Evolutionary conservation across 2,329 filamentous ascomycete genomes (phyloP).

Genomic region (Chalaropsis ovoidea): DNA sequence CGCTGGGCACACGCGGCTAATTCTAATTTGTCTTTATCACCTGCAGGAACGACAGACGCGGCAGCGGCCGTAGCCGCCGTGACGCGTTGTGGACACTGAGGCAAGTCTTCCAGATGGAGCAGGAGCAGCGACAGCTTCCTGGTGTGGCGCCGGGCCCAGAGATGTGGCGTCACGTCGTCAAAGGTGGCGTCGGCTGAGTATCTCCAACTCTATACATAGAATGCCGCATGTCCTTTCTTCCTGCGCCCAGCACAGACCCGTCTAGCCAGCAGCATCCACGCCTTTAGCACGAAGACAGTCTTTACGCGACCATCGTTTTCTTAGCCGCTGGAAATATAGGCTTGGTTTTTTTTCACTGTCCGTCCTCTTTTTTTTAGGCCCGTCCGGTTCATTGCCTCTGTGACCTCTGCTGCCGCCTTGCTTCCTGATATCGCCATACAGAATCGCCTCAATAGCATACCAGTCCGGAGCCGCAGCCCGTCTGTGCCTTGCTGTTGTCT

Average conservation of each 20-base stretch:
- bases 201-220: background rate
- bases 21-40: background rate
- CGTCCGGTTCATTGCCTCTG: background rate
- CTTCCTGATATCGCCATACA: background rate
- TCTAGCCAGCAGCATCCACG: background rate
- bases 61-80: conserved; percentile 13
- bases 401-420: background rate
- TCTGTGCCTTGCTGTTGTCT: background rate
- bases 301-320: background rate
- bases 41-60: conserved; percentile 12
- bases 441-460: background rate
- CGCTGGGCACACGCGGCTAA: background rate
- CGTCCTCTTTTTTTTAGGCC: background rate
- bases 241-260: background rate
- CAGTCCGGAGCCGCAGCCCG: background rate
- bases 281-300: too few species aligned
- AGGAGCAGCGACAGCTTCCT: background rate
- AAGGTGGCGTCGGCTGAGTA: background rate
- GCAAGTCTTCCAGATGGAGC: background rate
- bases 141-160: background rate
- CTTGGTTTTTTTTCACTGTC: background rate
- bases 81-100: background rate
- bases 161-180: background rate
- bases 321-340: background rate
- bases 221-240: background rate